Conservation (phyloP, 768 basidiomycete genomes). For the Clavulina sp. region DNA sequence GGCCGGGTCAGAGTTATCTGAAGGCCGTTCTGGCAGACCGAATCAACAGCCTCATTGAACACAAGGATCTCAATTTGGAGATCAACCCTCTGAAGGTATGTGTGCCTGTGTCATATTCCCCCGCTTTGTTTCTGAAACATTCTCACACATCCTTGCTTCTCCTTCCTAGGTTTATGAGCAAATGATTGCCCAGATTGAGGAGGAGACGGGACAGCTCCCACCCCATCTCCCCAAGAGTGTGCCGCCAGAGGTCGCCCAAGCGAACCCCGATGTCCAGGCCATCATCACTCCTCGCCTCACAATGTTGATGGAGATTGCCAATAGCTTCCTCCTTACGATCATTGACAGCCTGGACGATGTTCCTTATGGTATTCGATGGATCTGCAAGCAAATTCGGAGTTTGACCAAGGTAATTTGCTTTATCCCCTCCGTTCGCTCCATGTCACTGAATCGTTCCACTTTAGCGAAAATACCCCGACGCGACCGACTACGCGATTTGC, state of each 20-base stretch:
- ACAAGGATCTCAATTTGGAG: slow-evolving; percentile 97
- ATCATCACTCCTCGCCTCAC: slow-evolving; percentile 94
- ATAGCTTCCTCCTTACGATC: slow-evolving; percentile 91
- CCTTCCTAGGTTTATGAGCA: slow-evolving; percentile 88
- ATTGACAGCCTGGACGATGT: slow-evolving; percentile 98
- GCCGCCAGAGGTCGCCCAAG: slow-evolving; percentile 82
- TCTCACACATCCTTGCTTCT: neutral
- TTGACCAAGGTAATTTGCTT: slow-evolving; percentile 55
- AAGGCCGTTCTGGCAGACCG: slow-evolving; percentile 95
- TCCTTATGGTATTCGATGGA: slow-evolving; percentile 98
- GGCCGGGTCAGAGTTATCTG: slow-evolving; percentile 95
- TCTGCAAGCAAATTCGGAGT: slow-evolving; percentile 98
- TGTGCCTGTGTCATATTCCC: slow-evolving; percentile 3
- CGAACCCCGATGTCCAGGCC: slow-evolving; percentile 89
- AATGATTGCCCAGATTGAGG: slow-evolving; percentile 98
- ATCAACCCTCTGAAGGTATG: slow-evolving; percentile 94
- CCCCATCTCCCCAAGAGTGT: slow-evolving; percentile 85
- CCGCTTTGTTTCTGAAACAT: slow-evolving; percentile 2
- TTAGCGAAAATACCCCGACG: slow-evolving; percentile 96
- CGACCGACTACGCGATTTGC: slow-evolving; percentile 95
- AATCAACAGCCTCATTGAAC: slow-evolving; percentile 96
- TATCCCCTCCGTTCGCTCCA: neutral
- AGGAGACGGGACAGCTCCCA: slow-evolving; percentile 85
- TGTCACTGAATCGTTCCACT: neutral
- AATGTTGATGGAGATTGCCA: slow-evolving; percentile 99